Base-by-base conservation (phyloP, 2,329 filamentous ascomycete species). In the Periconia digitata region DNA sequence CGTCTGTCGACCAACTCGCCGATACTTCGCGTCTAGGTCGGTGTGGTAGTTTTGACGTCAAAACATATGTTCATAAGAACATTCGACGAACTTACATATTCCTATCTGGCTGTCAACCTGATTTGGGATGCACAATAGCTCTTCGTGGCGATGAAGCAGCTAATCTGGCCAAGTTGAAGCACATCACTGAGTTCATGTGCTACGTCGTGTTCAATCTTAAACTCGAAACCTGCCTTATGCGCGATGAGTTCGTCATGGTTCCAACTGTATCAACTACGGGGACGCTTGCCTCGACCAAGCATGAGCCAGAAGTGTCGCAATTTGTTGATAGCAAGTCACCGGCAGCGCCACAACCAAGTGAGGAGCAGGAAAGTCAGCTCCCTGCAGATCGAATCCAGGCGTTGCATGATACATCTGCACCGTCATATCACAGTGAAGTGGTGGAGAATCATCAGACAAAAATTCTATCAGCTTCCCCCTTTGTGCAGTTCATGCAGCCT, bases 131-230 rank as follows among this genome's bases (percentile, higher is more conserved):
- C 66, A 99, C 94, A 0, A 96, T 99, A 59, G 90, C 91, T 12
- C 77, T 99, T 18, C 85, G 94, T 39, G 94, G 94, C 1, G 89
- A 87, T 3, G 85, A 87, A 50, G 85, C 85, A 23, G 76, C 82
- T 40, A 78, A 85, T 0, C 79, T 99, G 16, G 78, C 84, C 1
- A 89, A 85, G 59, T 85, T 99, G 70, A 99, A 99, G 73, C 83
- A 85, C 44, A 94, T 99, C 57, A 94, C 92, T 10, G 94, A 99
- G 67, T 97, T 99, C 66, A 96, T 99, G 92, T 88, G 95, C 32
- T 99, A 97, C 60, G 95, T 99, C 17, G 92, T 97, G 12, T 99
- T 99, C 73, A 99, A 96, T 62, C 79, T 99, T 44, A 96, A 95
- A 66, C 80, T 99, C 13, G 94, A 99, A 72, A 96, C 94, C 1